These are phyloP conservation scores for Nitzschia sp. DNA, from an alignment of 108 stramenopile genomes.

Conservation along the genomic window DNA sequence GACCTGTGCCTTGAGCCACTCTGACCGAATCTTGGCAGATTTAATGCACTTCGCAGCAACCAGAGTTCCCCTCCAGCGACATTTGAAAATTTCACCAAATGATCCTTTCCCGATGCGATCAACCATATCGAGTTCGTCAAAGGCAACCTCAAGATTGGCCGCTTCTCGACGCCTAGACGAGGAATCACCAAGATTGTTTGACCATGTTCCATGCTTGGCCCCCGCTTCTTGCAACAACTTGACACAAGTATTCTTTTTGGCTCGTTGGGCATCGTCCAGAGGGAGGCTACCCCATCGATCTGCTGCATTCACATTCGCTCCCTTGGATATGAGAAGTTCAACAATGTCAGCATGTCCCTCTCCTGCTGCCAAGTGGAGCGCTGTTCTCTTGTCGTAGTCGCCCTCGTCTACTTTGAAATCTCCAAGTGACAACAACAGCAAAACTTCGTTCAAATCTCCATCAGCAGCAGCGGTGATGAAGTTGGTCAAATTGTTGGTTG, in stretches of 20 bases:
- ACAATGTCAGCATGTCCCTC: slow-evolving; percentile 78
- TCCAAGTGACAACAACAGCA: slow-evolving; percentile 42
- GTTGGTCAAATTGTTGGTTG: slow-evolving; percentile 58
- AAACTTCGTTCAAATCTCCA: slow-evolving; percentile 80
- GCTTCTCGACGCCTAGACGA: slow-evolving; percentile 39
- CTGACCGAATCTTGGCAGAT: slow-evolving; percentile 68
- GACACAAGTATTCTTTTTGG: slow-evolving; percentile 32
- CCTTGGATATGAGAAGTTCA: slow-evolving; percentile 48
- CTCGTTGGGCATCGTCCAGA: slow-evolving; percentile 72
- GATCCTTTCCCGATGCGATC: slow-evolving; percentile 85
- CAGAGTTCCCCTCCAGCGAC: slow-evolving; percentile 74
- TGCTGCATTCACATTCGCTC: slow-evolving; percentile 73
- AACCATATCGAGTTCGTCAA: slow-evolving; percentile 78
- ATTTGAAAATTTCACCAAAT: slow-evolving; percentile 89
- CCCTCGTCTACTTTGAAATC: slow-evolving; percentile 59
- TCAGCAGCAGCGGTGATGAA: slow-evolving; percentile 80
- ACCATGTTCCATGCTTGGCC: slow-evolving; percentile 31
- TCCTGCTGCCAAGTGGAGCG: slow-evolving; percentile 82
- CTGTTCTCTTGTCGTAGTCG: slow-evolving; percentile 89
- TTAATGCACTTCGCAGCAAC: slow-evolving; percentile 88
- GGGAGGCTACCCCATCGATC: slow-evolving; percentile 89
- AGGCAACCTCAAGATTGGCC: slow-evolving; percentile 74
- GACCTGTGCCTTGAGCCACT: slow-evolving; percentile 70
- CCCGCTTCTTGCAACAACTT: slow-evolving; percentile 55
- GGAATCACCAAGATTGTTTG: slow-evolving; percentile 12